Percentiles rank a stretch among this genome's conserved stretches.
These are phyloP conservation scores for Blastomyces emzantsi DNA, from an alignment of 2,329 filamentous ascomycete species.

Conservation along the genomic window DNA sequence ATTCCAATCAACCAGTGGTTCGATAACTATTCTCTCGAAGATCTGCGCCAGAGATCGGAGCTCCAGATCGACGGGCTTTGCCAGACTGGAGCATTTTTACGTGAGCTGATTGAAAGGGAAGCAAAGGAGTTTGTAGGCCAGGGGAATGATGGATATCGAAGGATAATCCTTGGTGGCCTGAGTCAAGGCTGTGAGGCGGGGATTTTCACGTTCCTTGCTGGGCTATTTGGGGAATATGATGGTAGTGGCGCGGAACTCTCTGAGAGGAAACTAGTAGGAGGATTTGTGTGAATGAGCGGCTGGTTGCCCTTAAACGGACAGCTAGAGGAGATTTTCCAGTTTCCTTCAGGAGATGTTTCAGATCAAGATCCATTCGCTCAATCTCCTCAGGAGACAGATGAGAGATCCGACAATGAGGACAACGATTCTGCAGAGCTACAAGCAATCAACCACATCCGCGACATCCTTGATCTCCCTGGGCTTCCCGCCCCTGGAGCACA, in stretches of 20 bases:
- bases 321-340: background rate
- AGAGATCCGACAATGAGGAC: constrained; percentile 13
- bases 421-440: constrained; percentile 14
- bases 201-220: constrained; percentile 36
- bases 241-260: background rate
- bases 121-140: constrained; percentile 11
- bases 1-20: constrained; percentile 45
- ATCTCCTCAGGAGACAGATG: constrained; percentile 5
- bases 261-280: constrained; percentile 26
- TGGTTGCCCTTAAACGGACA: constrained; percentile 35
- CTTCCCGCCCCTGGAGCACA: constrained; percentile 11
- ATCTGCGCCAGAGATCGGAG: constrained; percentile 36
- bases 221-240: constrained; percentile 19
- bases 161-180: constrained; percentile 44
- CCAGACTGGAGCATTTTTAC: constrained; percentile 33
- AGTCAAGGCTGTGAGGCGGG: constrained; percentile 47
- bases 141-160: constrained; percentile 24
- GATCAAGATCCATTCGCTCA: background rate
- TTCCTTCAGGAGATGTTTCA: background rate
- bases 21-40: constrained; percentile 36
- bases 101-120: constrained; percentile 31
- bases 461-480: constrained; percentile 24
- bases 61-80: constrained; percentile 39
- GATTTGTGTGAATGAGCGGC: constrained; percentile 42
- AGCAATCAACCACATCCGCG: constrained; percentile 26